phyloP scores from a whole-genome alignment of 192 early-diverging fungal species.

The Rhizoclosmatium sp. region DNA sequence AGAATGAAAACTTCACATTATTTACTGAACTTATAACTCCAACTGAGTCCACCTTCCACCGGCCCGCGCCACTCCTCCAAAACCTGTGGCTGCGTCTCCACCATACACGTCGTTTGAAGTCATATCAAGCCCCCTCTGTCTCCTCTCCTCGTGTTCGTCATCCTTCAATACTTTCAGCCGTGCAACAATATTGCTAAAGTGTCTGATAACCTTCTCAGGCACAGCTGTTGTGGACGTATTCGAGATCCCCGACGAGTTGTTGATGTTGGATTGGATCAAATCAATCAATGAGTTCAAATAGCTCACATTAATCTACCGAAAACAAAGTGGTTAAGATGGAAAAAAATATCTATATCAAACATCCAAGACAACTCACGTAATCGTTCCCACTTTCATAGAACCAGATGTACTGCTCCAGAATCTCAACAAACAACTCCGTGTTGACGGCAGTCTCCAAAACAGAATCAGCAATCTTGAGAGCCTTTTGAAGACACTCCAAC shows the following conservation, averaged over 20 bases:
- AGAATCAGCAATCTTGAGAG: constrained; percentile 92
- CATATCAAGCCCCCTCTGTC: constrained; percentile 15
- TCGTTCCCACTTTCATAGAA: constrained; percentile 94
- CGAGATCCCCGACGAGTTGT: constrained; percentile 11
- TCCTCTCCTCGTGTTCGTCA: constrained; percentile 32
- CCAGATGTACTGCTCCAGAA: constrained; percentile 93
- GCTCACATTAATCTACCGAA: constrained; percentile 80
- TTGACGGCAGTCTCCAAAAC: constrained; percentile 91
- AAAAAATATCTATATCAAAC: constrained; percentile 20
- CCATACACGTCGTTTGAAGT: not conserved
- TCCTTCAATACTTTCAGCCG: constrained; percentile 28
- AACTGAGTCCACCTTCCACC: constrained; percentile 31
- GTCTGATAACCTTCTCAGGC: constrained; percentile 30
- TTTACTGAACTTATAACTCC: not conserved
- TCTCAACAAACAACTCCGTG: constrained; percentile 96
- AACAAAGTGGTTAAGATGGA: constrained; percentile 12
- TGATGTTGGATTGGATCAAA: constrained; percentile 85
- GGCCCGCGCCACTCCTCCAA: not conserved
- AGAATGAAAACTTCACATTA: not conserved
- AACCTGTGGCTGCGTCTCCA: constrained; percentile 1
- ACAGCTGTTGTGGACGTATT: not conserved
- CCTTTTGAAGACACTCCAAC: constrained; percentile 91
- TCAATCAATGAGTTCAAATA: constrained; percentile 96
- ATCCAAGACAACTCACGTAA: constrained; percentile 63
- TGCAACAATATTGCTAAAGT: constrained; percentile 30